Evolutionary conservation across 805 yeast species (phyloP).

Genomic region (Millerozyma miso): DNA sequence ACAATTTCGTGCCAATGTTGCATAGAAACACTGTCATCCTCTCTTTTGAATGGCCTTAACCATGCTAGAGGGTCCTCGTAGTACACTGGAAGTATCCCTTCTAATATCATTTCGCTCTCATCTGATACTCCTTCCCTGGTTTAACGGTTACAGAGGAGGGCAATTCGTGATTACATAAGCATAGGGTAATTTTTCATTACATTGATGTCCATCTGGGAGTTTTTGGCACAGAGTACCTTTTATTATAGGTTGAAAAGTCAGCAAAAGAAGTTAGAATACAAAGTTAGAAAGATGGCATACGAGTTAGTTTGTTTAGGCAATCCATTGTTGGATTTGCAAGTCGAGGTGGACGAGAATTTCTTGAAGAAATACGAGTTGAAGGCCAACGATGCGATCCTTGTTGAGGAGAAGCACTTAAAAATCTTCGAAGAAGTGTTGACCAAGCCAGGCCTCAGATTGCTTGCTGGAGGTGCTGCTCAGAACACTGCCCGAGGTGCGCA

Average conservation of each 20-base stretch:
- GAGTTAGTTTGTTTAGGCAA: constrained; percentile 84
- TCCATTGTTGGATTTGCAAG: constrained; percentile 87
- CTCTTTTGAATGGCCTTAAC: constrained; percentile 44
- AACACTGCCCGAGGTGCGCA: constrained; percentile 99
- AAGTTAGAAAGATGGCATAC: constrained; percentile 44
- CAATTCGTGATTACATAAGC: neutral
- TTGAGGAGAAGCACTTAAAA: constrained; percentile 79
- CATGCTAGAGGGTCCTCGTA: constrained; percentile 41
- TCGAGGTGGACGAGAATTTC: constrained; percentile 62
- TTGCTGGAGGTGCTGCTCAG: constrained; percentile 99
- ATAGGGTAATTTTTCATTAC: neutral
- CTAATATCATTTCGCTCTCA: neutral
- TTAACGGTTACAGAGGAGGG: too few relatives aligned
- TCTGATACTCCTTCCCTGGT: neutral
- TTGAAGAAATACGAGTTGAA: constrained; percentile 79
- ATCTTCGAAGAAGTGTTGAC: constrained; percentile 76
- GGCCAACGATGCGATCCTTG: constrained; percentile 89
- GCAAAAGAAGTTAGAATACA: neutral
- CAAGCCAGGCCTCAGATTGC: constrained; percentile 55
- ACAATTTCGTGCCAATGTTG: constrained; percentile 77
- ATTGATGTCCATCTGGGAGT: neutral
- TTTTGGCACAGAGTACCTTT: neutral
- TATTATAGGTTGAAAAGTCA: neutral
- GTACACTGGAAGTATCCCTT: constrained; percentile 18
- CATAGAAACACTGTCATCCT: constrained; percentile 38